Base-by-base conservation (phyloP, 2,329 filamentous ascomycete species). In the Aspergillus pseudonomiae region DNA sequence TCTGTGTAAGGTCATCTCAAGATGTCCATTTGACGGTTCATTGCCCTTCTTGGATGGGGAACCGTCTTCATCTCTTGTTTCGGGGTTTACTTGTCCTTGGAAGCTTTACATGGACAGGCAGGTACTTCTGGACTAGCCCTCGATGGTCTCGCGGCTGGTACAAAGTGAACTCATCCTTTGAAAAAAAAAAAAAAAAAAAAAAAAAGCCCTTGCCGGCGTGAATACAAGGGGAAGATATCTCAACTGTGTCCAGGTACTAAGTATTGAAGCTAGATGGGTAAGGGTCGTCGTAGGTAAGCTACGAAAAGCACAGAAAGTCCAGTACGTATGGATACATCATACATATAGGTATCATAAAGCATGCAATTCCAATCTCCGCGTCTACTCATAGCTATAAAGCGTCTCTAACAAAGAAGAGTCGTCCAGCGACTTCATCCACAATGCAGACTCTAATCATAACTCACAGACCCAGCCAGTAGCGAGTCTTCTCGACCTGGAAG, bases 381-480 rank as follows among this genome's bases (percentile, higher is more conserved):
- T 41, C 39, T 41, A 41, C 5, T n/a, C 39, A 41, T 41, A 41
- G 9, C 16, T 6, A 41, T 41, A 41, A 41, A 10, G 39, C 7
- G 39, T 41, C 4, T n/a, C 1, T 19, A n/a, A 41, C 36, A 41
- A 4, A 41, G 1, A n/a, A 19, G 1, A 10, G 19, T 41, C 39
- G 39, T 41, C 39, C 39, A 41, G 39, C 39, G 39, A 41, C 39
- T n/a, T 41, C 6, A 41, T 19, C 7, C 16, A 41, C 6, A 41
- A 41, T 19, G 7, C 19, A 41, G 10, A 41, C 19, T n/a, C 10
- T 9, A 24, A 24, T 24, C 14, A 24, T 4, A 30, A 55, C 54
- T 46, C 74, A 90, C 64, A 91, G 64, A 0, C 89, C 89, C 61
- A 83, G 84, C 90, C 90, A 92, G 83, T 87, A 91, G 65, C 83